These are phyloP conservation scores for Gnomoniopsis sp. DNA, from an alignment of 2,329 filamentous ascomycete species.

Conservation along the genomic window DNA sequence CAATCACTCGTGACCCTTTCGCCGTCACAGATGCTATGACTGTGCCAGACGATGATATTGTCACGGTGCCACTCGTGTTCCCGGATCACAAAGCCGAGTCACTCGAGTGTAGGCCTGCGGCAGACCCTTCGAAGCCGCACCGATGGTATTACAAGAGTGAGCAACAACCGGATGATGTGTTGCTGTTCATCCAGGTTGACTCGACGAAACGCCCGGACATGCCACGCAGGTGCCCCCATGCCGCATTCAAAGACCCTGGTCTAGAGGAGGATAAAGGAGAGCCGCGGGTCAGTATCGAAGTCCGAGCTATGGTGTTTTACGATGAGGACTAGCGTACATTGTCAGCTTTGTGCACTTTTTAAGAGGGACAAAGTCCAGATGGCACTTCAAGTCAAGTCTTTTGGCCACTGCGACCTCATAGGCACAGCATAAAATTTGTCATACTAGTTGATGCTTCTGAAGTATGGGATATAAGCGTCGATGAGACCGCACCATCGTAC, in stretches of 20 bases:
- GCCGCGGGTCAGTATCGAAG: slow-evolving; percentile 53
- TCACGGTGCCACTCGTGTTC: slow-evolving; percentile 23
- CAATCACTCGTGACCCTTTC: slow-evolving; percentile 36
- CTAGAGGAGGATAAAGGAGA: slow-evolving; percentile 34
- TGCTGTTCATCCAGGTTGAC: slow-evolving; percentile 21
- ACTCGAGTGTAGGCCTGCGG: slow-evolving; percentile 17
- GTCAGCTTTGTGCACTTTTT: too few species aligned
- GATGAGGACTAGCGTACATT: slow-evolving; percentile 10
- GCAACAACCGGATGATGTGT: slow-evolving; percentile 16
- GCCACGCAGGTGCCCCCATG: slow-evolving; percentile 51
- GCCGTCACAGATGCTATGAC: slow-evolving; percentile 38
- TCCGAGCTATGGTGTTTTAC: slow-evolving; percentile 50
- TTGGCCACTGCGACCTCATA: too few species aligned
- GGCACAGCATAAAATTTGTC: too few species aligned
- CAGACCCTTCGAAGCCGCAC: slow-evolving; percentile 25
- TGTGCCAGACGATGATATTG: slow-evolving; percentile 16
- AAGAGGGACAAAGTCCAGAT: too few species aligned
- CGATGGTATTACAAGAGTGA: slow-evolving; percentile 18
- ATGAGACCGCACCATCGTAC: too few species aligned
- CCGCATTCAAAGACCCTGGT: slow-evolving; percentile 47
- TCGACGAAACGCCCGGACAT: slow-evolving; percentile 37
- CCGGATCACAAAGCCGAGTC: slow-evolving; percentile 36
- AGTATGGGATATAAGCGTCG: too few species aligned
- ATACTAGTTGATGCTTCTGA: too few species aligned
- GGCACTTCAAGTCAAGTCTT: too few species aligned